Evolutionary conservation across 768 basidiomycete genomes (phyloP), one percentile per base, ranked within the genome.

Genomic region (Russula lepida): DNA sequence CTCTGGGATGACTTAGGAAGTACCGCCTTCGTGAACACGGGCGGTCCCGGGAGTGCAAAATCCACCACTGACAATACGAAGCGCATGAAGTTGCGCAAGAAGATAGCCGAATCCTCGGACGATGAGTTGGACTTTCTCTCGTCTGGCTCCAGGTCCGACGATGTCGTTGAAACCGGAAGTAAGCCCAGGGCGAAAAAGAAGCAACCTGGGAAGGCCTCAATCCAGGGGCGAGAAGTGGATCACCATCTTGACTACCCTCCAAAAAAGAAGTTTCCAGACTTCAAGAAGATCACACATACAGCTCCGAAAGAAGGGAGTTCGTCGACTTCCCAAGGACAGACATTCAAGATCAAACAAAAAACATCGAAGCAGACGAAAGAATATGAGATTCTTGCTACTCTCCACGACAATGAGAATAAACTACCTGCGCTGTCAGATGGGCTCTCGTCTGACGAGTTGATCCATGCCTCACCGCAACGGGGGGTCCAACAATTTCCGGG

Each of bases 111-210:
- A 46, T 62, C 50, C 17, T 57, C 60, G 7, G 60, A 62, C 4
- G 60, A 62, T 19, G 60, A 62, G 50, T 39, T 62, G 41, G 60
- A 62, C 50, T 57, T 62, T 39, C 60, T 62, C 35, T 62, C 60
- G 17, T 62, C 60, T 46, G 30, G 50, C 4, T 62, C 60, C 23
- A 57, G 44, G 56, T 62, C 60, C 33, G 60, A 62, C 6, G 49
- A 62, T 4, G 50, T 47, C 44, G 50, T 30, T 47, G 35, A 50
- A n/a, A 37, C 28, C 50, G 57, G 47, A 46, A 47, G 35, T 53
- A 62, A 44, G 44, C 41, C 33, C 27, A 56, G 33, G 39, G 21
- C 27, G 0, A 60, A 35, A 37, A 61, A 56, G 30, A 48, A 57
- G 56, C 49, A 25, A 13, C 49, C 33, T 6, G 56, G 2, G 44